phyloP scores from a whole-genome alignment of 768 basidiomycete genomes.

The Mycena latifolia region DNA sequence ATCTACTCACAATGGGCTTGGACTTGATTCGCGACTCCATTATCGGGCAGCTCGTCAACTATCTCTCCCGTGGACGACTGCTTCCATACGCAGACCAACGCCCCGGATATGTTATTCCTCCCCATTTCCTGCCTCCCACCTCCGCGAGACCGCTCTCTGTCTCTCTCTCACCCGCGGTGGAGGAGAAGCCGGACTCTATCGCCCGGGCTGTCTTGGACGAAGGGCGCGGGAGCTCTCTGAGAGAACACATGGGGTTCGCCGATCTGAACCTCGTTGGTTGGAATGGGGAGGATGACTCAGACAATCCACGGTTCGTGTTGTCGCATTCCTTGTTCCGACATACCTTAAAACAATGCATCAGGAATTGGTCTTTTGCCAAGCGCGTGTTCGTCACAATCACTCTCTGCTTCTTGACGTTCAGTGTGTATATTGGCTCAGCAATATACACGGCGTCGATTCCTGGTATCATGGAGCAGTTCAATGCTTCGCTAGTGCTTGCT shows the following conservation, averaged over 20 bases:
- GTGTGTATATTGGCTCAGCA: constrained; percentile 49
- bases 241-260: no score
- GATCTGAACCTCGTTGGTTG: no score
- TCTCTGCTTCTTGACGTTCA: constrained; percentile 47
- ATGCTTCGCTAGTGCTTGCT: constrained; percentile 41
- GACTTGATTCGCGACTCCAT: constrained; percentile 38
- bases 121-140: constrained; percentile 22
- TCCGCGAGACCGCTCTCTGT: constrained; percentile 1
- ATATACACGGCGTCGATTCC: constrained; percentile 48
- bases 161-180: no score
- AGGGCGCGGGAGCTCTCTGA: no score
- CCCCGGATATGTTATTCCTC: constrained; percentile 22
- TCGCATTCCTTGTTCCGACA: no score
- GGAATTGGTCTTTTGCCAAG: constrained; percentile 47
- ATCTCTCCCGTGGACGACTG: constrained; percentile 36
- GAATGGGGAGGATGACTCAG: no score
- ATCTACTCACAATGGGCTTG: not conserved
- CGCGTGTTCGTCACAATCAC: constrained; percentile 46
- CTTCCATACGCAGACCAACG: constrained; percentile 37
- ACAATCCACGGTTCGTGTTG: no score
- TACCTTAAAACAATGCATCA: no score
- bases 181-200: no score
- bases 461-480: constrained; percentile 40
- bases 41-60: constrained; percentile 43
- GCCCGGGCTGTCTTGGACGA: no score